These are phyloP conservation scores for Phytophthora fragariaefolia DNA, from an alignment of 352 stramenopile genomes.

Conservation along the genomic window DNA sequence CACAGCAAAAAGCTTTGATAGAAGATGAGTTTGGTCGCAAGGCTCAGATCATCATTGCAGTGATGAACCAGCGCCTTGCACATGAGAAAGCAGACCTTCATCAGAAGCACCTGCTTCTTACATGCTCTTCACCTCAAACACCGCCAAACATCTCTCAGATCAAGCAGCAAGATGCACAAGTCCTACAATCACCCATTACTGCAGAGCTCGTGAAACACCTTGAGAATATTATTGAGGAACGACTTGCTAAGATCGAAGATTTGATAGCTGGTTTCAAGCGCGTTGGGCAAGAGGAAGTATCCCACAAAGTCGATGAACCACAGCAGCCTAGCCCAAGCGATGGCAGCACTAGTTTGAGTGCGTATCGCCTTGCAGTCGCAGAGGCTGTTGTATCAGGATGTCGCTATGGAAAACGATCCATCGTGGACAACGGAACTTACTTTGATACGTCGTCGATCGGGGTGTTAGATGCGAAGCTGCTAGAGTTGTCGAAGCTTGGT, in stretches of 20 bases:
- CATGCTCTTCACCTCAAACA: neutral
- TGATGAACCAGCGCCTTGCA: constrained; percentile 56
- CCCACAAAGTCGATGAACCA: neutral
- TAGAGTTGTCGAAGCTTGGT: constrained; percentile 7
- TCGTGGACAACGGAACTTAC: neutral
- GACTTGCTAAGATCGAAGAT: constrained; percentile 35
- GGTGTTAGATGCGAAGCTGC: constrained; percentile 13
- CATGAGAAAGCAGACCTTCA: constrained; percentile 59
- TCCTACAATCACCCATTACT: constrained; percentile 5
- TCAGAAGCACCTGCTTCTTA: constrained; percentile 44
- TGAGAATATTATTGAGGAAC: constrained; percentile 34
- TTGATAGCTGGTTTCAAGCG: constrained; percentile 26
- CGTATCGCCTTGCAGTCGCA: constrained; percentile 31
- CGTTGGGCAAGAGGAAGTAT: neutral
- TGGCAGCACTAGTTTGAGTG: neutral
- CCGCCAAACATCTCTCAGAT: neutral
- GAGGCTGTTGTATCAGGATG: constrained; percentile 33
- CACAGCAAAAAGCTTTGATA: constrained; percentile 38
- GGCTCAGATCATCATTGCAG: constrained; percentile 48
- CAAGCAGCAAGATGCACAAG: constrained; percentile 2
- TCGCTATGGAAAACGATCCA: constrained; percentile 21
- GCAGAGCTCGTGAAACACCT: constrained; percentile 23
- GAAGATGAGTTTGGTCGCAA: constrained; percentile 64
- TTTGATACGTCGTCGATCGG: constrained; percentile 24
- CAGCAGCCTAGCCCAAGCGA: constrained; percentile 1